Evolutionary conservation across 108 stramenopile genomes (phyloP).

Genomic region (Stephanodiscus minutulus): DNA sequence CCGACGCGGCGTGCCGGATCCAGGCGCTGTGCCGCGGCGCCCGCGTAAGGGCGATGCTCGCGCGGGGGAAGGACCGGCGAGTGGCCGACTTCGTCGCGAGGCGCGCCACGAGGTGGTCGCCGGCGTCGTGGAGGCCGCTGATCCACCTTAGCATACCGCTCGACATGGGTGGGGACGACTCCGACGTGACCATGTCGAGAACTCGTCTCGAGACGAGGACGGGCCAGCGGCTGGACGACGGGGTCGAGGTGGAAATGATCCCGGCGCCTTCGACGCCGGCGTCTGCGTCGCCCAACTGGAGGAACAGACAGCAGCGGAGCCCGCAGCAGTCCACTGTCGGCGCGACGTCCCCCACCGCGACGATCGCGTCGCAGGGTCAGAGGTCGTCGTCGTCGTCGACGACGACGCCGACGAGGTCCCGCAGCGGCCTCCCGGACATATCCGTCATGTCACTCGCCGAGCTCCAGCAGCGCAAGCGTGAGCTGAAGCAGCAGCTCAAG

Average conservation of each 20-base stretch:
- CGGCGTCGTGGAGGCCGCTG: conserved; percentile 24
- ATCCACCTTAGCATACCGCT: conserved; percentile 73
- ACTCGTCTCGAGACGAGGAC: conserved; percentile 41
- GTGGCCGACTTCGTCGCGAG: conserved; percentile 55
- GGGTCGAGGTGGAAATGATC: conserved; percentile 34
- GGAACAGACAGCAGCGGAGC: conserved; percentile 33
- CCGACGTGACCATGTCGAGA: conserved; percentile 28
- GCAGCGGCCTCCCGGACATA: conserved; percentile 40
- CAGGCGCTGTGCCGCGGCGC: conserved; percentile 82
- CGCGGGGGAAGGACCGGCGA: conserved; percentile 53
- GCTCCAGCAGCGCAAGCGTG: conserved; percentile 76
- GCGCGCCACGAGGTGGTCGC: conserved; percentile 49
- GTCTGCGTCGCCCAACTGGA: conserved; percentile 42
- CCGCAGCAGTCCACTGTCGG: conserved; percentile 21
- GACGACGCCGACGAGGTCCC: conserved; percentile 1
- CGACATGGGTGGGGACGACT: conserved; percentile 60
- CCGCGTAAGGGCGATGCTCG: conserved; percentile 49
- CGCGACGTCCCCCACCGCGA: conserved; percentile 15
- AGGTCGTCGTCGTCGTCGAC: conserved; percentile 14
- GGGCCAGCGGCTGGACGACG: conserved; percentile 36
- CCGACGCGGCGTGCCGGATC: conserved; percentile 84
- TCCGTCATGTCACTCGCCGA: conserved; percentile 65
- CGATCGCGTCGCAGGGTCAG: conserved; percentile 18
- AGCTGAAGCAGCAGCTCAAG: conserved; percentile 86
- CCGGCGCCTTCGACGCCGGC: conserved; percentile 4